Conservation (phyloP, 257 asterid species). For the Rubia yunnanensis region DNA sequence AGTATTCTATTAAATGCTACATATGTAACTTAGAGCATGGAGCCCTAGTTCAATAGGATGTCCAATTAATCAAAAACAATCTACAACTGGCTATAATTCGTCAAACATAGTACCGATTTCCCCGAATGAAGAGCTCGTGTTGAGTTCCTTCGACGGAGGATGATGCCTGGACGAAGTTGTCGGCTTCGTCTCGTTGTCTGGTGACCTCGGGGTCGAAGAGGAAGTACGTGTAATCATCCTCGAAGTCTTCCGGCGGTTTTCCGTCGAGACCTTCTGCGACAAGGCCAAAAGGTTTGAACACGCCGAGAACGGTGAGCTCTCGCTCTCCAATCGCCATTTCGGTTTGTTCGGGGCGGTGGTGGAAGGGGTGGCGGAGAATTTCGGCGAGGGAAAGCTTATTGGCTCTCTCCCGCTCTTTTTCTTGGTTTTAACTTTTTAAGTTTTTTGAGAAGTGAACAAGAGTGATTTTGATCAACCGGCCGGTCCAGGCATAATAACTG, state of each 20-base stretch:
- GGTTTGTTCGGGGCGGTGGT: constrained; percentile 7
- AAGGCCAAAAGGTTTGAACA: constrained; percentile 73
- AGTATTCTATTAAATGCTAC: not conserved
- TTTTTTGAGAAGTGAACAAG: not conserved
- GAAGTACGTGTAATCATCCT: constrained; percentile 44
- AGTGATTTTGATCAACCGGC: not conserved
- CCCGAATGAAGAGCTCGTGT: constrained; percentile 76
- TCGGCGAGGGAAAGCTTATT: not conserved
- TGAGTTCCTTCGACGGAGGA: constrained; percentile 46
- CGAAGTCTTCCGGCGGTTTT: constrained; percentile 23
- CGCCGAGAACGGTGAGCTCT: constrained; percentile 48
- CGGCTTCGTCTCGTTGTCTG: constrained; percentile 42
- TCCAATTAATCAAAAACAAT: not conserved
- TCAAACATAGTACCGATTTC: constrained; percentile 23
- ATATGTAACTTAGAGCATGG: not conserved
- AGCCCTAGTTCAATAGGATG: not conserved
- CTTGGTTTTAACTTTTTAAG: not conserved
- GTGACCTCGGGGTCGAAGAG: constrained; percentile 59
- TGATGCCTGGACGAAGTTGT: constrained; percentile 27
- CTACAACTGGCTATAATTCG: not conserved
- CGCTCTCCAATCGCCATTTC: constrained; percentile 55
- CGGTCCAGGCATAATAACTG: too few relatives aligned
- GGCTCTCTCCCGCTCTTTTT: constrained; percentile 15
- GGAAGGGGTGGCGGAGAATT: not conserved
- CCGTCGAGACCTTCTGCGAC: constrained; percentile 69